These are phyloP conservation scores for Chrysoporthe cubensis DNA, from an alignment of 2,329 filamentous ascomycete genomes.

Conservation along the genomic window DNA sequence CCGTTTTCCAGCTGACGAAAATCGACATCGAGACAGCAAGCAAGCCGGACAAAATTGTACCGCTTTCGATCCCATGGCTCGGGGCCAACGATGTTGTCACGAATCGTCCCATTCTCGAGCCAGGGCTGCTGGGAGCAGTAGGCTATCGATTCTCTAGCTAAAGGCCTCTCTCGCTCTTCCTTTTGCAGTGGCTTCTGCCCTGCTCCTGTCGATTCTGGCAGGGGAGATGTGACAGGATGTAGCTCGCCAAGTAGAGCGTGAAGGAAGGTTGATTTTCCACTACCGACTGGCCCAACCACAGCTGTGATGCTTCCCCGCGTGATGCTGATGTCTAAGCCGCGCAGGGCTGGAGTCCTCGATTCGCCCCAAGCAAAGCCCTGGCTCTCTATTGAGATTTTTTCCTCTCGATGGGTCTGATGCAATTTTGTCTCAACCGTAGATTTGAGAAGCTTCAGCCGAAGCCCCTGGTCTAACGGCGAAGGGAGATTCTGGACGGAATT, in stretches of 20 bases:
- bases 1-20: constrained; percentile 39
- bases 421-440: too few relatives aligned
- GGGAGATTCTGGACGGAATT: too few relatives aligned
- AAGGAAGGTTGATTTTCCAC: constrained; percentile 34
- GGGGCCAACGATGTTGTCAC: constrained; percentile 40
- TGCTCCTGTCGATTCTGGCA: constrained; percentile 25
- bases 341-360: too few relatives aligned
- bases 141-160: constrained; percentile 4
- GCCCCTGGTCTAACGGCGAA: too few relatives aligned
- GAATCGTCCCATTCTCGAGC: constrained; percentile 40
- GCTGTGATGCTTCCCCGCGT: too few relatives aligned
- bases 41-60: constrained; percentile 39
- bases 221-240: constrained; percentile 17
- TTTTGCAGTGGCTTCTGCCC: constrained; percentile 29
- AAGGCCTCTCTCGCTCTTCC: constrained; percentile 29
- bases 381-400: too few relatives aligned
- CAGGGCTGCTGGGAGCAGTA: constrained; percentile 30
- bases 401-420: too few relatives aligned
- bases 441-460: too few relatives aligned
- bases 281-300: constrained; percentile 32
- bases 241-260: constrained; percentile 32
- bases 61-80: constrained; percentile 35
- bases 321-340: too few relatives aligned
- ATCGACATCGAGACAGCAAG: constrained; percentile 43
- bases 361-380: too few relatives aligned